Percentiles rank a stretch among this genome's conserved stretches.
phyloP scores from a whole-genome alignment of 2,329 filamentous ascomycete genomes.

The Paraphaeosphaeria minitans region DNA sequence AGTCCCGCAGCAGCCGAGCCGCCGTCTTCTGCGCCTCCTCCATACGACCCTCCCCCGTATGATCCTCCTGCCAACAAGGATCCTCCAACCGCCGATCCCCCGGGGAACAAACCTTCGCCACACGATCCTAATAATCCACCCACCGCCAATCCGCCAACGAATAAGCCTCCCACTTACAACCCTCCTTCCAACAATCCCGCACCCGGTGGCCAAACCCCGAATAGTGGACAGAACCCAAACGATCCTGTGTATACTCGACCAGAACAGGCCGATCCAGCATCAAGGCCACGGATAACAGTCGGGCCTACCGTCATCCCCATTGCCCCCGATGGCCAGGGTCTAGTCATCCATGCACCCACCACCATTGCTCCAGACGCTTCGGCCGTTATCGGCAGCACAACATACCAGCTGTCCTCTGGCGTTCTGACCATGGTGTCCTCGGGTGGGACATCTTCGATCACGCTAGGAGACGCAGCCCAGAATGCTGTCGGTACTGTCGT shows the following conservation, averaged over 20 bases:
- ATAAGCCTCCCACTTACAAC: background rate
- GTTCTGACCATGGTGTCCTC: constrained; percentile 1
- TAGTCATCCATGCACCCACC: background rate
- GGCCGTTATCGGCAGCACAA: background rate
- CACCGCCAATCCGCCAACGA: background rate
- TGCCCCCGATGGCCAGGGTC: constrained; percentile 1
- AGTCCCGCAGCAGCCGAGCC: background rate
- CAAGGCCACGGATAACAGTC: constrained; percentile 2
- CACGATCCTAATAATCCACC: background rate
- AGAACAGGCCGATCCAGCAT: background rate
- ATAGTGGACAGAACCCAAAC: background rate
- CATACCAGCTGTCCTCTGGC: background rate
- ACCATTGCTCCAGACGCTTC: background rate
- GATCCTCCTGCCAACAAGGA: background rate
- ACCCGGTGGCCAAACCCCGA: background rate
- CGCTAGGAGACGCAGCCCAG: background rate
- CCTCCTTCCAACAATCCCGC: background rate
- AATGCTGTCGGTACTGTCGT: background rate
- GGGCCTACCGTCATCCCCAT: constrained; percentile 5
- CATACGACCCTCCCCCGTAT: background rate
- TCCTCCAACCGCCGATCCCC: background rate
- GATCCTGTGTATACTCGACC: background rate
- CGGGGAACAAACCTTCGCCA: too few species aligned
- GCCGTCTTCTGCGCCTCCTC: background rate
- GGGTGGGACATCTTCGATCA: background rate